Conservation (phyloP, 129 eudicot species). For the Escallonia herrerae region DNA sequence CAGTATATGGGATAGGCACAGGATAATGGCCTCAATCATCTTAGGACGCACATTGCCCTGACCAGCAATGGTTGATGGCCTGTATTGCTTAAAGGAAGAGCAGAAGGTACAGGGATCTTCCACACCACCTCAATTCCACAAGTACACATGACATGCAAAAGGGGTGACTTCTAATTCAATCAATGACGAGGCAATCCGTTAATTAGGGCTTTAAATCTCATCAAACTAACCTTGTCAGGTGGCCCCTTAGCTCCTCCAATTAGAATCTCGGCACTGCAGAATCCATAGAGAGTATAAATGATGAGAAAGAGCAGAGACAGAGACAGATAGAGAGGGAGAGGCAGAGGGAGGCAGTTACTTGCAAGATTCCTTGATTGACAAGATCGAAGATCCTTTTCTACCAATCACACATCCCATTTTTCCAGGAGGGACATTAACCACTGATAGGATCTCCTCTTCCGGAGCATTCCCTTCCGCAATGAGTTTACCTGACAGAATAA, state of each 20-base stretch:
- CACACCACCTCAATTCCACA: too few relatives aligned
- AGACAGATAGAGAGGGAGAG: conserved; percentile 4
- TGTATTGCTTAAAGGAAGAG: too few relatives aligned
- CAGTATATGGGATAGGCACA: too few relatives aligned
- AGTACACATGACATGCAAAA: neutral
- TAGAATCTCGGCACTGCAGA: conserved; percentile 27
- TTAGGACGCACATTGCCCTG: too few relatives aligned
- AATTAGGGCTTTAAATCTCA: neutral
- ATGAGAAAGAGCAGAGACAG: neutral
- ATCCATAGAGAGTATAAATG: neutral
- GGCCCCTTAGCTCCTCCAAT: conserved; percentile 36
- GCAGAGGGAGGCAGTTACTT: conserved; percentile 17
- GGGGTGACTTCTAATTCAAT: neutral
- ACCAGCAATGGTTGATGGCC: too few relatives aligned
- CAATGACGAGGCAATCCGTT: neutral
- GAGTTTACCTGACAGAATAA: conserved; percentile 10
- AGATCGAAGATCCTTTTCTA: conserved; percentile 24
- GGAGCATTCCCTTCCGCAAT: conserved; percentile 13
- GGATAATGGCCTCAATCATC: too few relatives aligned
- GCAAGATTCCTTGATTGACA: conserved; percentile 29
- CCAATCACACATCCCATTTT: conserved; percentile 34
- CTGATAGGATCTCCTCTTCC: conserved; percentile 27
- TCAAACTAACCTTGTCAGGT: conserved; percentile 28
- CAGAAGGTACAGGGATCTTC: too few relatives aligned
- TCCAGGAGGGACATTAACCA: conserved; percentile 24